These are phyloP conservation scores for Boletus sp. DNA, from an alignment of 768 basidiomycete species.

Conservation along the genomic window DNA sequence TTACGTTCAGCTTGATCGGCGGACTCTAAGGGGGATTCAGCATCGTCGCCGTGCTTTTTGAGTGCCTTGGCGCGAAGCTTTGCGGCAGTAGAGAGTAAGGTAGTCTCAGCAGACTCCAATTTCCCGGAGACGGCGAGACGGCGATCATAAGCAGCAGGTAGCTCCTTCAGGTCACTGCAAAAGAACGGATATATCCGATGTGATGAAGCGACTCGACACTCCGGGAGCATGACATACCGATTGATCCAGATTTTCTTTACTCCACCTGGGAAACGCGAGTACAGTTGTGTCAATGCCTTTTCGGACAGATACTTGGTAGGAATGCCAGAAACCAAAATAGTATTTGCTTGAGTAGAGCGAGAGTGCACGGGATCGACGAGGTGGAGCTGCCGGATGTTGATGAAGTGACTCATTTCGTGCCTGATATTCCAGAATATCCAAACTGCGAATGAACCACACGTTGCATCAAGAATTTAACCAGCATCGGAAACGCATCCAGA, in stretches of 20 bases:
- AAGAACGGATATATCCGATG: background rate
- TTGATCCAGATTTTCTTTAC: constrained; percentile 92
- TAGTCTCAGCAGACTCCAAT: constrained; percentile 85
- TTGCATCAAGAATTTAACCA: background rate
- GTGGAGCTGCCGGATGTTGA: constrained; percentile 77
- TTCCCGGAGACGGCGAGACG: constrained; percentile 70
- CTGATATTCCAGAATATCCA: constrained; percentile 87
- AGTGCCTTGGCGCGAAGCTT: constrained; percentile 62
- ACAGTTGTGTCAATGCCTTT: constrained; percentile 61
- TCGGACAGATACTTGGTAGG: constrained; percentile 76
- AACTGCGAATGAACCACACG: constrained; percentile 38
- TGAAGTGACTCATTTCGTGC: constrained; percentile 76
- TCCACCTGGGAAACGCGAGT: constrained; percentile 85
- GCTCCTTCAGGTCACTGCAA: constrained; percentile 73
- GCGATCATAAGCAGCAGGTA: constrained; percentile 80
- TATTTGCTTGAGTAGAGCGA: constrained; percentile 80
- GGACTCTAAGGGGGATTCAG: constrained; percentile 18
- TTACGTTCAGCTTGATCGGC: constrained; percentile 30
- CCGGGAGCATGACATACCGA: constrained; percentile 42
- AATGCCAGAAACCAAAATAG: constrained; percentile 88
- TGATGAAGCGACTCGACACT: background rate
- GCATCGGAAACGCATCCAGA: background rate
- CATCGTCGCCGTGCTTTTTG: constrained; percentile 39
- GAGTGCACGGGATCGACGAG: constrained; percentile 75
- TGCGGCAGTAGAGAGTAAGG: constrained; percentile 69